Evolutionary conservation across 331 rosid species (phyloP), one percentile per base, ranked within the genome.

Genomic region (Prunus yedoensis): DNA sequence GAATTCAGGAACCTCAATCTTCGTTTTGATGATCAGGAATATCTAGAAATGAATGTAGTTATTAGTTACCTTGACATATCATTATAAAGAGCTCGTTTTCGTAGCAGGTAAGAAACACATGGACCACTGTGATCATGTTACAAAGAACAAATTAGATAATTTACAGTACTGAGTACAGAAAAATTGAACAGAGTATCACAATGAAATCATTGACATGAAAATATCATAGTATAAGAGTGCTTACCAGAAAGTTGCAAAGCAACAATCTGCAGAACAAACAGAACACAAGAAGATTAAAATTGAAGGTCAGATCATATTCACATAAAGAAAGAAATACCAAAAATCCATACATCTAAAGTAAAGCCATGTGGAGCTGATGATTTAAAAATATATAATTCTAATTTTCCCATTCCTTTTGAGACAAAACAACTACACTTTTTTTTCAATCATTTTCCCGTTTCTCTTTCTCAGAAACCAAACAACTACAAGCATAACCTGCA

Each of bases 61-160:
- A 52, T 41, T 56, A 45, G 45, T 43, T 78, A 82, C 85, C 80
- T 78, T 47, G 86, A 68, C 86, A 82, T 74, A 65, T 82, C 77
- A 70, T 82, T 56, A 52, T 78, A 82, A 69, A 82, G 70, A 32
- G 86, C 83, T 70, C 83, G 78, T 70, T 78, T 82, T 64, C 86
- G 80, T 3, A 82, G 83, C 70, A 35, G 13, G 78, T 45, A 82
- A 0, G 83, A 78, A 53, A 59, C 83, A 56, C 80, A 78, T 3
- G 65, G 79, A 14, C 58, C 77, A 56, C 86, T 82, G 28, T 66
- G 67, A 21, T 30, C 51, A 30, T 74, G 57, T 74, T 18, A 7
- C 12, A 58, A 13, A 64, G 4, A 58, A 53, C 51, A 23, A 35
- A 21, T 32, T 12, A 61, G 61, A 1, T 10, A 20, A 57, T 1